Conservation (phyloP, 139 green algal genomes). For the Diplosphaera chodatii region DNA sequence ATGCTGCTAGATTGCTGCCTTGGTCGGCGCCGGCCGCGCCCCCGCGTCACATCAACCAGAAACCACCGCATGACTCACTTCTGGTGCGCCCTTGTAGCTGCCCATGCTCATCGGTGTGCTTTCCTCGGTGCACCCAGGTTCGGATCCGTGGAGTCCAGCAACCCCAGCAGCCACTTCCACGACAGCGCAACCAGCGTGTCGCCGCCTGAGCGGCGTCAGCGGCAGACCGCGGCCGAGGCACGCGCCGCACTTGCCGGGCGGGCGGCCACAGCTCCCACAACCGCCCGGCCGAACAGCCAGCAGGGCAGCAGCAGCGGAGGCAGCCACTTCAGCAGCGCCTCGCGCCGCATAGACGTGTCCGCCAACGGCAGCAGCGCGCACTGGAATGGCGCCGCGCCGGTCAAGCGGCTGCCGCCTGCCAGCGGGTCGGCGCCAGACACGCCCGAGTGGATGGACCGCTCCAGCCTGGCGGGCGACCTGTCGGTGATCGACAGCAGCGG, state of each 20-base stretch:
- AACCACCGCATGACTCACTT: no score
- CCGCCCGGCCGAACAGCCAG: not conserved
- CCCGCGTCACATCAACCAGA: no score
- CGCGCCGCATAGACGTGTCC: not conserved
- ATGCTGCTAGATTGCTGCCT: no score
- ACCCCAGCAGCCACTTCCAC: not conserved
- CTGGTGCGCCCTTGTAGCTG: no score
- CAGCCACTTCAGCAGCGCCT: not conserved
- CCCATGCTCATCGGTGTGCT: no score
- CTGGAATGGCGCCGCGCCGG: not conserved
- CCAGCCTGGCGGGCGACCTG: not conserved
- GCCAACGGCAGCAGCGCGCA: not conserved
- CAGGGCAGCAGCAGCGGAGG: not conserved
- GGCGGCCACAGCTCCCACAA: no score
- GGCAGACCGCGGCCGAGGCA: no score
- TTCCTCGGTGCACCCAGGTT: not conserved
- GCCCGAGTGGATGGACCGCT: not conserved
- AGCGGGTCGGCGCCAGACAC: no score
- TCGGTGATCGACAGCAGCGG: not conserved
- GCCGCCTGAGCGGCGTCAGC: not conserved
- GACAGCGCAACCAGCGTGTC: conserved; percentile 10
- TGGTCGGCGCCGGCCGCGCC: no score
- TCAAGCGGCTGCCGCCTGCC: no score
- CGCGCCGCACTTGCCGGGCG: no score
- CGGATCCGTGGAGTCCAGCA: not conserved